These are phyloP conservation scores for Kwoniella dejecticola DNA, from an alignment of 768 basidiomycete species.

Conservation along the genomic window DNA sequence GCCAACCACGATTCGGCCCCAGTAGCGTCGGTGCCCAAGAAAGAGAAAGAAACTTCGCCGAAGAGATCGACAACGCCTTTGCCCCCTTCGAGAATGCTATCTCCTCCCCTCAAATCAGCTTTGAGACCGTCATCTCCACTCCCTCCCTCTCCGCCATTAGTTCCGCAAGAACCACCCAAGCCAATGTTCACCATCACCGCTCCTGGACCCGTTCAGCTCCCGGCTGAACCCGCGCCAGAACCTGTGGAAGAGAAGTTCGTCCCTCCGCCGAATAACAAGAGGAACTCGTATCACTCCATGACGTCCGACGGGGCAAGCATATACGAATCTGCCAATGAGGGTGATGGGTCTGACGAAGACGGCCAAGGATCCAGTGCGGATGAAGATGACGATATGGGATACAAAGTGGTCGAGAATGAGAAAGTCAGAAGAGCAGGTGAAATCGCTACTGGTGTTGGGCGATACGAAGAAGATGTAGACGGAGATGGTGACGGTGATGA, in stretches of 20 bases:
- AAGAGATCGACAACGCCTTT: constrained; percentile 40
- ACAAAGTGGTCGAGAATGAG: constrained; percentile 52
- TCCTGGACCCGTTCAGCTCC: constrained; percentile 47
- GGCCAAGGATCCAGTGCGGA: constrained; percentile 23
- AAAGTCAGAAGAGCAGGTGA: constrained; percentile 32
- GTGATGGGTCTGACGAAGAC: constrained; percentile 29
- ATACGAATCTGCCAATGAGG: constrained; percentile 52
- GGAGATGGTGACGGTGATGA: constrained; percentile 5
- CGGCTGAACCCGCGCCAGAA: constrained; percentile 21
- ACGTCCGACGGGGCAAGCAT: constrained; percentile 43
- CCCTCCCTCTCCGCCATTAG: constrained; percentile 15
- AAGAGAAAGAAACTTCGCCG: constrained; percentile 2
- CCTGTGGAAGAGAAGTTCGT: constrained; percentile 15
- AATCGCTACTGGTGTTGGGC: constrained; percentile 21
- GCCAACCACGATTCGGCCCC: background rate
- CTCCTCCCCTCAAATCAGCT: constrained; percentile 52
- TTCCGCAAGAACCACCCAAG: constrained; percentile 31
- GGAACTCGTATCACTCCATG: constrained; percentile 36
- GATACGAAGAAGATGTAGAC: background rate
- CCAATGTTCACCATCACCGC: constrained; percentile 48
- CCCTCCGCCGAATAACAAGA: constrained; percentile 24
- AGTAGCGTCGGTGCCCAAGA: background rate
- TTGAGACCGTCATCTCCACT: constrained; percentile 46
- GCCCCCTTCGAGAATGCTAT: constrained; percentile 44
- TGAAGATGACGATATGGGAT: constrained; percentile 42